These are phyloP conservation scores for Ophiocordyceps camponoti-floridani DNA, from an alignment of 2,329 filamentous ascomycete species.

Conservation along the genomic window DNA sequence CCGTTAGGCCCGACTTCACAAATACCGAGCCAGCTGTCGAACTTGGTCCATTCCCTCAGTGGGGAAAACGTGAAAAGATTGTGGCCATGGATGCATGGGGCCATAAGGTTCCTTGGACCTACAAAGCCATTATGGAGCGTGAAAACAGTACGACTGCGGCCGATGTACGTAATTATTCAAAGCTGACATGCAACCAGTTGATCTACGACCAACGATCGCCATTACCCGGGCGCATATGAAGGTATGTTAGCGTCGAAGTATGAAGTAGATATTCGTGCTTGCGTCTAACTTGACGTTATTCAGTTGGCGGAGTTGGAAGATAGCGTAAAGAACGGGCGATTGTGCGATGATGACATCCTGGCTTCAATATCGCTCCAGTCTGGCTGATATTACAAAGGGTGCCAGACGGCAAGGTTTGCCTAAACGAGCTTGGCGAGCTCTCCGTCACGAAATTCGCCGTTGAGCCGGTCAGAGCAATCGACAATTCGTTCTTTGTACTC, in stretches of 20 bases:
- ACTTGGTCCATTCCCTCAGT: constrained; percentile 79
- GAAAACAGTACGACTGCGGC: constrained; percentile 36
- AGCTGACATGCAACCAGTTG: constrained; percentile 27
- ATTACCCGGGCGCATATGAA: constrained; percentile 91
- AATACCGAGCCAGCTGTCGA: constrained; percentile 81
- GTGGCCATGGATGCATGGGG: constrained; percentile 94
- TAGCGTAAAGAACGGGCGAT: constrained; percentile 61
- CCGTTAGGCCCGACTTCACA: constrained; percentile 36
- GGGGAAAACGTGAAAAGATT: constrained; percentile 82
- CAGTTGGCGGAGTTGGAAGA: constrained; percentile 81
- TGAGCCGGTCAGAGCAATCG: constrained; percentile 49
- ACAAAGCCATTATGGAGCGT: constrained; percentile 58
- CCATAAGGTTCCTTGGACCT: constrained; percentile 71
- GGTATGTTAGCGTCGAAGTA: constrained; percentile 7
- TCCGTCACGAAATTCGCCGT: constrained; percentile 94
- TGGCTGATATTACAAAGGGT: constrained; percentile 16
- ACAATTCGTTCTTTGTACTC: not conserved
- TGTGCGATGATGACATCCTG: constrained; percentile 24
- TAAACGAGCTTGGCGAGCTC: constrained; percentile 74
- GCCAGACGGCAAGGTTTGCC: constrained; percentile 73
- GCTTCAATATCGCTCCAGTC: too few species aligned
- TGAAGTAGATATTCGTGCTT: not conserved
- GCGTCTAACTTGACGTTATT: not conserved
- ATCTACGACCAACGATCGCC: constrained; percentile 80
- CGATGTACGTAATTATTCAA: not conserved